Base-by-base conservation (phyloP, 257 asterid genomes). In the Scutellaria galericulata region DNA sequence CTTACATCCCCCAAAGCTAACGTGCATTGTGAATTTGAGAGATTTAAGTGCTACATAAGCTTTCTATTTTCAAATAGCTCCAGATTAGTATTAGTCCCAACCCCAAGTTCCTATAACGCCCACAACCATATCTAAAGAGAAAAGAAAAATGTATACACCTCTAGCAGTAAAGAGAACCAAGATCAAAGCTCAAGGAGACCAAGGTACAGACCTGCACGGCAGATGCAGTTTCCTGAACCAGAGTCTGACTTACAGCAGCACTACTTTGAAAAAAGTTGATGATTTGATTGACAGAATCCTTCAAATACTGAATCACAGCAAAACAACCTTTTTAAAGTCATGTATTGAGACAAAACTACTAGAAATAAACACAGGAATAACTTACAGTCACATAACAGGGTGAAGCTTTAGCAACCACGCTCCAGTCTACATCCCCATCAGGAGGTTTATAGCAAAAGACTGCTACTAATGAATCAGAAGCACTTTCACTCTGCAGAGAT, bases 141-240 rank as follows among this genome's bases (percentile, higher is more conserved):
- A 35, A 6, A 57, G 20, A 59, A 65, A 64, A 39, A 7, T n/a
- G 20, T 50, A 50, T 50, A 50, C 55, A n/a, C 44, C 60, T 44
- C 12, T 8, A 44, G 48, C 48, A 44, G 48, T 44, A 10, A 44
- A 44, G 48, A 44, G 48, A 44, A 44, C 48, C 2, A 37, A 70
- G 48, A 56, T 9, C 46, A 68, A 40, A 60, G 40, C 66, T 67
- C 40, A 24, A 75, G 58, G 68, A 82, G 53, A 68, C 68, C 20
- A 18, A 59, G 31, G 70, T n/a, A 72, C 86, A 74, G 68, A 93
- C 99, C 98, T 94, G 99, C 77, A 94, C 92, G 0, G 96, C 99
- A 67, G 98, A 96, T 70, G 97, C 96, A 71, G 99, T 94, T 82
- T 90, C 99, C 87, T 88, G 87, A 68, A 89, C 99, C 80, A 94